Percentiles rank a stretch among this genome's conserved stretches.
phyloP scores from a whole-genome alignment of 129 eudicot genomes.

The Flaveria linearis region DNA sequence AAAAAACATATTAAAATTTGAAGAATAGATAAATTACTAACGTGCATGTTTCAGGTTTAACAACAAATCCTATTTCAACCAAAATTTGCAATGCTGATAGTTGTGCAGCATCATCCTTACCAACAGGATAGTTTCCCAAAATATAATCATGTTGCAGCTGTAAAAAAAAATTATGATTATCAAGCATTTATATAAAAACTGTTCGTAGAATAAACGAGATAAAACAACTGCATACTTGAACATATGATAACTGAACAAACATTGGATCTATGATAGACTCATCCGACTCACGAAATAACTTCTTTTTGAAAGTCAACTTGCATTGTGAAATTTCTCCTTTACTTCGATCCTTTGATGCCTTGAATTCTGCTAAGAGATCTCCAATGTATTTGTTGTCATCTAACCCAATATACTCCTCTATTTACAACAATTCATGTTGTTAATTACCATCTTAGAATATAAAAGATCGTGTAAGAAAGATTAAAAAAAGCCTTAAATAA shows the following conservation, averaged over 20 bases:
- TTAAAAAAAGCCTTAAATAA: not conserved
- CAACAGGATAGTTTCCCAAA: conserved; percentile 96
- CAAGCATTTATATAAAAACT: not conserved
- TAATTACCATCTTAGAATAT: conserved; percentile 13
- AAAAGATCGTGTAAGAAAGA: not conserved
- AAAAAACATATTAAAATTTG: not conserved
- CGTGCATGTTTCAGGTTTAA: conserved; percentile 90
- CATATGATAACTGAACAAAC: conserved; percentile 94
- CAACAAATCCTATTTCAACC: conserved; percentile 83
- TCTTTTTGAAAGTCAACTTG: conserved; percentile 84
- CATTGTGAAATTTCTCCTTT: conserved; percentile 95
- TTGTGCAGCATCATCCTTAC: conserved; percentile 96
- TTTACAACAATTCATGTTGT: conserved; percentile 20
- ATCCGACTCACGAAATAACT: conserved; percentile 95
- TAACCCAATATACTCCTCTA: conserved; percentile 88
- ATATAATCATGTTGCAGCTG: conserved; percentile 98
- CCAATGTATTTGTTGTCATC: conserved; percentile 98
- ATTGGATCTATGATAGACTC: conserved; percentile 91
- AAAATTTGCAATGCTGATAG: conserved; percentile 89
- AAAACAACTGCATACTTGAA: conserved; percentile 54
- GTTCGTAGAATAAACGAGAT: not conserved
- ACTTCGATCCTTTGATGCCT: conserved; percentile 88
- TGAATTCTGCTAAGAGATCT: conserved; percentile 93
- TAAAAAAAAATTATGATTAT: conserved; percentile 7
- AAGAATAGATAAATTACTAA: conserved; percentile 49